phyloP scores from a whole-genome alignment of 805 yeast genomes.

The Cyberlindnera amylophila region DNA sequence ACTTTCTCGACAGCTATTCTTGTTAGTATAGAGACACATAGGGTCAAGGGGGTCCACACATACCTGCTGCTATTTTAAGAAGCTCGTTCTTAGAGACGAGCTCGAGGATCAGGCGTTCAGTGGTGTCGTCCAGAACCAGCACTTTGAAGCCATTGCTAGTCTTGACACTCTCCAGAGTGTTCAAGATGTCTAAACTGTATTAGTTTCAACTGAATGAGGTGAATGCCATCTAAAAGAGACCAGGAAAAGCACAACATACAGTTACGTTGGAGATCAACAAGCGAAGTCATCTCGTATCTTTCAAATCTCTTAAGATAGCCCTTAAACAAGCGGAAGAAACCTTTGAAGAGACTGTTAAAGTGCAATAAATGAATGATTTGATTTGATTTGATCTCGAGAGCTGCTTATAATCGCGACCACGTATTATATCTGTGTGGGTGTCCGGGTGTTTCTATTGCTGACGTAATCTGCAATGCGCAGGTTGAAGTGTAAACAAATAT shows the following conservation, averaged over 20 bases:
- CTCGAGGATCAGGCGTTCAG: constrained; percentile 44
- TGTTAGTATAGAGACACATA: constrained; percentile 1
- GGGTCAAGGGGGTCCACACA: neutral
- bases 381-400: too few relatives aligned
- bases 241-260: constrained; percentile 25
- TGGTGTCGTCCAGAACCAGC: constrained; percentile 53
- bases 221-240: neutral
- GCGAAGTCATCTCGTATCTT: constrained; percentile 37
- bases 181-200: constrained; percentile 30
- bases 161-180: constrained; percentile 36
- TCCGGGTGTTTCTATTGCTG: too few relatives aligned
- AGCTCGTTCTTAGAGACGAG: constrained; percentile 48
- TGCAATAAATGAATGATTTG: too few relatives aligned
- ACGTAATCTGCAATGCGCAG: too few relatives aligned
- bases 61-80: constrained; percentile 40
- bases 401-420: too few relatives aligned
- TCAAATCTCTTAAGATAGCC: too few relatives aligned
- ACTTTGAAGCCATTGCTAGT: constrained; percentile 44
- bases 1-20: constrained; percentile 57
- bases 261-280: constrained; percentile 36
- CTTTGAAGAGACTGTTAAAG: too few relatives aligned
- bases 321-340: too few relatives aligned
- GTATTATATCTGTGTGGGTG: too few relatives aligned
- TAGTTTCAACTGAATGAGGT: neutral
- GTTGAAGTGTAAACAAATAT: too few relatives aligned